Evolutionary conservation across 2,329 filamentous ascomycete genomes (phyloP).

Genomic region (Phialophora tarda): DNA sequence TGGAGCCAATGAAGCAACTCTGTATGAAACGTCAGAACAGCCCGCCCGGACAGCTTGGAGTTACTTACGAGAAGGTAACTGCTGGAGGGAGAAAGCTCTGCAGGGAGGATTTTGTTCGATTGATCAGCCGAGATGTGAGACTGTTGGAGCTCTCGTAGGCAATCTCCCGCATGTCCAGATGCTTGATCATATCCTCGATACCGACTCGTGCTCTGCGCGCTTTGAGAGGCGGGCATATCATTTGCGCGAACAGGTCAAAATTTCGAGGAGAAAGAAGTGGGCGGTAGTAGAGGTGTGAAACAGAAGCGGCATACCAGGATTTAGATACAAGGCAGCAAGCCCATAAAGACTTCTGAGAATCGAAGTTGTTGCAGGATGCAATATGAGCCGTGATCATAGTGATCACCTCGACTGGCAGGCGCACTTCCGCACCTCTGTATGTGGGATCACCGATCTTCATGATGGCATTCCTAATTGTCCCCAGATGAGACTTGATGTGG

Average conservation of each 20-base stretch:
- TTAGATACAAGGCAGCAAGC: slow-evolving; percentile 59
- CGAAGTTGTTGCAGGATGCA: slow-evolving; percentile 3
- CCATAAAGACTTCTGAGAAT: slow-evolving; percentile 55
- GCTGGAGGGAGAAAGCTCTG: slow-evolving; percentile 64
- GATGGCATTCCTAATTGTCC: not conserved
- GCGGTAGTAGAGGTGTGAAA: slow-evolving; percentile 58
- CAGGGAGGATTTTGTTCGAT: slow-evolving; percentile 59
- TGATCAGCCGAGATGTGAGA: slow-evolving; percentile 62
- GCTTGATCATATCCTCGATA: slow-evolving; percentile 55
- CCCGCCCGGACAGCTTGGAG: not conserved
- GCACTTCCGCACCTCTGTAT: slow-evolving; percentile 29
- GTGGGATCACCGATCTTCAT: slow-evolving; percentile 36
- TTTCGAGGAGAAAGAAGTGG: slow-evolving; percentile 58
- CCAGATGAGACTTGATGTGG: not conserved
- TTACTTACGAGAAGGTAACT: slow-evolving; percentile 59
- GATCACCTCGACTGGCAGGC: slow-evolving; percentile 36
- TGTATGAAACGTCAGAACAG: slow-evolving; percentile 19
- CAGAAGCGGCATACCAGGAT: slow-evolving; percentile 62
- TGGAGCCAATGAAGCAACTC: slow-evolving; percentile 61
- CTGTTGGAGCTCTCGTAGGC: slow-evolving; percentile 66
- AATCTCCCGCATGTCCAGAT: slow-evolving; percentile 60
- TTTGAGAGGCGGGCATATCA: slow-evolving; percentile 60
- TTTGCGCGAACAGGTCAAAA: slow-evolving; percentile 60
- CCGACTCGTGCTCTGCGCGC: slow-evolving; percentile 45
- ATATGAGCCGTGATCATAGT: slow-evolving; percentile 24